Percentiles rank a stretch among this genome's conserved stretches.
phyloP scores from a whole-genome alignment of 1,284 basidiomycete species.

The Chiua sp. region DNA sequence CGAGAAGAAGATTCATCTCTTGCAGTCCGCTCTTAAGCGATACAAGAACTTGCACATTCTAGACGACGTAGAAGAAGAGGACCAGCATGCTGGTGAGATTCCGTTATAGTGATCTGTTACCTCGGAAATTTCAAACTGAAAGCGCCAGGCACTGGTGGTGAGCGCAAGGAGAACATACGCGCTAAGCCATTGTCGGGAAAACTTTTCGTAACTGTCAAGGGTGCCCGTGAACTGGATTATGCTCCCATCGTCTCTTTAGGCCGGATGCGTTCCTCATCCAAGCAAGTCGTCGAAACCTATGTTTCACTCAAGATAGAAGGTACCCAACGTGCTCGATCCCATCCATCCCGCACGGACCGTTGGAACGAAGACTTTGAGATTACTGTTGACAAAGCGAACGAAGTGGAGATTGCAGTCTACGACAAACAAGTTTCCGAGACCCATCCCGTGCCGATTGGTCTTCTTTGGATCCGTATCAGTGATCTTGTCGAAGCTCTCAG shows the following conservation, averaged over 20 bases:
- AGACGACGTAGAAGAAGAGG: slow-evolving; percentile 85
- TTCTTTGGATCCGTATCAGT: slow-evolving; percentile 95
- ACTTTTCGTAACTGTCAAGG: slow-evolving; percentile 87
- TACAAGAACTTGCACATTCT: slow-evolving; percentile 97
- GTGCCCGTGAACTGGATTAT: slow-evolving; percentile 95
- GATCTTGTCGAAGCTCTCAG: slow-evolving; percentile 96
- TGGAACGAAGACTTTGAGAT: slow-evolving; percentile 99
- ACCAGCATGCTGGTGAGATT: slow-evolving; percentile 57
- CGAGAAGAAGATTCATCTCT: slow-evolving; percentile 94
- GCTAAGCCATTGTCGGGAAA: slow-evolving; percentile 96
- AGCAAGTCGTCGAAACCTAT: slow-evolving; percentile 84
- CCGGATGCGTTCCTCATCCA: slow-evolving; percentile 76
- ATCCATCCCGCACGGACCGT: slow-evolving; percentile 91
- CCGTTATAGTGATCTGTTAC: not conserved
- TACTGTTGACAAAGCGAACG: slow-evolving; percentile 96
- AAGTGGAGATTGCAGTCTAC: slow-evolving; percentile 97
- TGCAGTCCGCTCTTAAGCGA: slow-evolving; percentile 91
- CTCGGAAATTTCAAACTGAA: slow-evolving; percentile 27
- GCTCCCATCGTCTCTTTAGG: slow-evolving; percentile 70
- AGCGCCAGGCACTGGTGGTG: slow-evolving; percentile 74
- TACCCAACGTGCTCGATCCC: slow-evolving; percentile 90
- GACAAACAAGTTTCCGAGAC: slow-evolving; percentile 87
- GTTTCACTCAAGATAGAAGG: slow-evolving; percentile 98
- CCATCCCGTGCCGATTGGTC: slow-evolving; percentile 89
- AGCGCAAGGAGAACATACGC: slow-evolving; percentile 89